These are phyloP conservation scores for Monosporozyma solicola DNA, from an alignment of 805 yeast species.

Conservation along the genomic window DNA sequence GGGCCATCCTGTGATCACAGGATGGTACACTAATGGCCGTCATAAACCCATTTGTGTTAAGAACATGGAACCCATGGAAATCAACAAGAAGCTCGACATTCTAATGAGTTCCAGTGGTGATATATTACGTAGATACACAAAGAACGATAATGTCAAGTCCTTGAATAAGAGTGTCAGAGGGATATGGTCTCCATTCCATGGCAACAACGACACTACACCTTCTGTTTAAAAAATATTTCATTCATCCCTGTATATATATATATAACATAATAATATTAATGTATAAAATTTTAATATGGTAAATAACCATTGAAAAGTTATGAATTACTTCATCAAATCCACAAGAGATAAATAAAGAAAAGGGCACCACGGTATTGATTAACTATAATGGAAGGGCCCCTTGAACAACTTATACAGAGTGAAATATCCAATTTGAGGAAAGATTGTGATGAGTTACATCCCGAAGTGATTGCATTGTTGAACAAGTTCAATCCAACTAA, in stretches of 20 bases:
- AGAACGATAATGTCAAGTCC: conserved; percentile 71
- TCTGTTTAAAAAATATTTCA: background rate
- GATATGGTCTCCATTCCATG: conserved; percentile 94
- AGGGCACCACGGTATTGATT: background rate
- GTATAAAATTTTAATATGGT: too few species aligned
- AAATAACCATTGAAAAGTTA: too few species aligned
- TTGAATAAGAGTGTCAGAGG: conserved; percentile 84
- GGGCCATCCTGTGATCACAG: conserved; percentile 64
- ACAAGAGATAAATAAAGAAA: background rate
- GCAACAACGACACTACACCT: background rate
- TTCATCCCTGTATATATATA: conserved; percentile 2
- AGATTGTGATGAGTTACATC: conserved; percentile 8
- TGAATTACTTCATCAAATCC: conserved; percentile 1
- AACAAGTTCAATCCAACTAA: background rate
- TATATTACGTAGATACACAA: conserved; percentile 45
- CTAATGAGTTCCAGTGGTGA: conserved; percentile 64
- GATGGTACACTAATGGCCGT: conserved; percentile 37
- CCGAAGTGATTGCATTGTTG: conserved; percentile 7
- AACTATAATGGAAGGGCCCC: background rate
- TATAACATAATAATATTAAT: background rate
- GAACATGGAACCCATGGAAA: conserved; percentile 54
- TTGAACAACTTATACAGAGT: background rate
- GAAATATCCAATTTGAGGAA: conserved; percentile 14
- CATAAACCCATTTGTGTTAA: conserved; percentile 65
- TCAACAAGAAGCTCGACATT: conserved; percentile 55